Evolutionary conservation across 805 yeast species (phyloP), one percentile per base, ranked within the genome.

Genomic region (Candida hispaniensis): DNA sequence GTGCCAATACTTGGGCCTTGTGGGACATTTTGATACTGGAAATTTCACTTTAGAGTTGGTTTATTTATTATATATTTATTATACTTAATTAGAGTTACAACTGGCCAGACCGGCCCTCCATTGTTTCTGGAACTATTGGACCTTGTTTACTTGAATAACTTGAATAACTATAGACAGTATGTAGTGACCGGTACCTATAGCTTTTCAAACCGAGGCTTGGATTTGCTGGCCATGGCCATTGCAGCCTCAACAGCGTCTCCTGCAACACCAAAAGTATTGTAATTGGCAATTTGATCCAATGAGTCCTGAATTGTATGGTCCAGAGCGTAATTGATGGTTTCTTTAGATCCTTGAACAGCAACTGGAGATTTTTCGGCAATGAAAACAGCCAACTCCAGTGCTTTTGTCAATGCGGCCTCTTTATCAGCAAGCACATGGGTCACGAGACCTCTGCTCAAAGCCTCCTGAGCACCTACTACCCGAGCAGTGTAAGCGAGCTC

Each of bases 291-390:
- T 36, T 64, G 59, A 18, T 53, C 52, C 47, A 76, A 58, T 1
- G 80, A 78, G 14, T 64, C 62, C 15, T 59, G 59, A 7, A 60
- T 53, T 7, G 55, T 46, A 38, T 55, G 60, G 39, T 57, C 61
- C 3, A 56, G 34, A 14, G 63, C 63, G 32, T 50, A 55, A 42
- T 73, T 72, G 44, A 79, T 47, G 35, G 66, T 51, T 38, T 58
- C 60, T 55, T 79, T 79, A 4, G 80, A 70, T 8, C 85, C 86
- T 41, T 55, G 62, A 21, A 79, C 61, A 12, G 81, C 80, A 59
- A 79, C 74, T 16, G 61, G 66, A 26, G 66, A 63, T 50, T 68
- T 63, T 2, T 39, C 34, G 21, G 64, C 62, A 18, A 79, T 71
- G 11, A 47, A 52, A 4, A 39, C 40, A 0, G 79, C 88, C 23